phyloP scores from a whole-genome alignment of 805 yeast species.

The Saccharomyces mikatae region DNA sequence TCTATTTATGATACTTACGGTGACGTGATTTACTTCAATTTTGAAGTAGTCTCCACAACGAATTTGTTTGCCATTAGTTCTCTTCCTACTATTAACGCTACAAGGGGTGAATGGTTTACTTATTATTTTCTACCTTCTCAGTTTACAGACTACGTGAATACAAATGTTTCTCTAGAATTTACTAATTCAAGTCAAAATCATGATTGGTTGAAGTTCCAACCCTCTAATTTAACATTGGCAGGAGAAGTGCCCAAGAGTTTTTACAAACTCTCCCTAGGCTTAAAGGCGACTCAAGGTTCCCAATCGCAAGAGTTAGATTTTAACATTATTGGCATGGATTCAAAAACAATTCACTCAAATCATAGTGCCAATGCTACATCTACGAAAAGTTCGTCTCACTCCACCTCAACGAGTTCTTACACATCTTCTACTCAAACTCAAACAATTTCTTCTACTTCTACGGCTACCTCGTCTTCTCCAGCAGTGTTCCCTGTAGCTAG shows the following conservation, averaged over 20 bases:
- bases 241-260: slow-evolving; percentile 59
- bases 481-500: slow-evolving; percentile 23
- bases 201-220: slow-evolving; percentile 61
- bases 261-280: slow-evolving; percentile 32
- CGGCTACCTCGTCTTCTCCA: slow-evolving; percentile 20
- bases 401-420: slow-evolving; percentile 29
- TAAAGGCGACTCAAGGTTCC: slow-evolving; percentile 35
- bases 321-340: slow-evolving; percentile 44
- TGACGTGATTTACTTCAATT: slow-evolving; percentile 51
- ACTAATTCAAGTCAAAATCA: slow-evolving; percentile 30
- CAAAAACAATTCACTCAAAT: slow-evolving; percentile 1
- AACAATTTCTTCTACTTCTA: slow-evolving; percentile 23
- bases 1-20: slow-evolving; percentile 51
- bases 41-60: slow-evolving; percentile 44
- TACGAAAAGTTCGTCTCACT: slow-evolving; percentile 14
- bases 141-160: slow-evolving; percentile 46
- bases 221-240: slow-evolving; percentile 51
- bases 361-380: slow-evolving; percentile 20
- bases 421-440: slow-evolving; percentile 20
- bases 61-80: slow-evolving; percentile 48
- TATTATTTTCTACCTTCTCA: slow-evolving; percentile 47
- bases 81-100: slow-evolving; percentile 58
- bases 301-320: slow-evolving; percentile 38
- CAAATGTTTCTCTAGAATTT: slow-evolving; percentile 41
- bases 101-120: slow-evolving; percentile 52